Base-by-base conservation (phyloP, 2,329 filamentous ascomycete genomes). In the Didymella pomorum region DNA sequence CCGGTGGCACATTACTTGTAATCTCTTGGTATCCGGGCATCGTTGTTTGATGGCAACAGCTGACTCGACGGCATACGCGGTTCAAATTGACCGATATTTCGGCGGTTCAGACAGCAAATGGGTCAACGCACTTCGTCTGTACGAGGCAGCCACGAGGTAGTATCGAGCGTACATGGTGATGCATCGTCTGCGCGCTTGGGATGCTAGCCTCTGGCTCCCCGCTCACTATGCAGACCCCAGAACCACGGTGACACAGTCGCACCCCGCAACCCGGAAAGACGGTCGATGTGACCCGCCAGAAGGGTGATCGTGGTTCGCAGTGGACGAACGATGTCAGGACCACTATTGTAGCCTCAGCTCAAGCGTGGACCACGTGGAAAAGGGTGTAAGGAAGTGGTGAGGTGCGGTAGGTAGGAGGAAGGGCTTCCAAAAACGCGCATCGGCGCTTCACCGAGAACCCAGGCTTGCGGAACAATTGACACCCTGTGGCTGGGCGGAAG, bases 401-500 rank as follows among this genome's bases (percentile, higher is more conserved):
- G 20, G 18, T 41, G 31, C 31, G 21, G 7, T 14, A 25, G 26
- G 12, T 14, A 4, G 21, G 42, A 31, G 33, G 23, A 37, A n/a
- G 12, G 9, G 28, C 23, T 23, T 12, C 43, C 12, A 12, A 23
- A 39, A 41, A n/a, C 20, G 35, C 33, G 23, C 44, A 28, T 54
- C 52, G 52, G 52, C 41, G 41, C 14, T 43, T 43, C 41, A 43
- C 41, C 41, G 52, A 54, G 39, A 33, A 35, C 26, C 51, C 43
- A 35, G 42, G n/a, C 10, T 43, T 26, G 28, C 52, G 51, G 42
- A 21, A 46, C 23, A 29, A 20, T 18, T 14, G 9, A 12, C 12
- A 12, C 21, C 12, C 48, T 2, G 35, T 48, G 44, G 52, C 52
- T 48, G 35, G 35, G 35, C 52, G 52, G 52, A 55, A 55, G 52